Base-by-base conservation (phyloP, 192 early-diverging fungal species). In the Coemansia sp. region DNA sequence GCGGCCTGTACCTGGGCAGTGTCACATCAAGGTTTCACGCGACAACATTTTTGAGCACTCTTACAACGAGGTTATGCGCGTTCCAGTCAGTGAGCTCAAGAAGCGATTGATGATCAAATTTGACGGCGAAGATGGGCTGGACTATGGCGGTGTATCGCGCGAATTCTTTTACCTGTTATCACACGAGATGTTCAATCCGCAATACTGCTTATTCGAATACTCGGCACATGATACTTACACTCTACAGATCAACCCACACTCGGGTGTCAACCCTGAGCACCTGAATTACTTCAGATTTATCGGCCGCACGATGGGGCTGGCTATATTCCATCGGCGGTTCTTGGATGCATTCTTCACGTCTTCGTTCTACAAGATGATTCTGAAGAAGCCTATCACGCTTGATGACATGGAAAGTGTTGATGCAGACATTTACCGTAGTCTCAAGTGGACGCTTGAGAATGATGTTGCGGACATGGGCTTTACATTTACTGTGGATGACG, bases 181-280 rank as follows among this genome's bases (percentile, higher is more conserved):
- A 27, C 94, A 98, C 78, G 94, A 97, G 72, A 96, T 98, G 94
- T 98, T 98, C 82, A 95, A 98, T 76, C 96, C 96, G n/a, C 88
- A 92, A 78, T 91, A 89, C 80, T 90, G 93, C 67, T 85, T 98
- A 64, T 98, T 98, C 66, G 94, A 98, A 80, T 98, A 97, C 83
- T 95, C 94, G 55, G 94, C 94, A 4, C 94, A 96, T 84, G 95
- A 97, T 82, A 95, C 92, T 71, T 98, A 98, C 83, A 98, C 96
- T 46, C 86, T 98, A 52, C 95, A 98, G 75, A 95, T 98, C 77
- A 98, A 95, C 82, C 94, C 95, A 25, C 88, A 97, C 78, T 95
- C 93, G 9, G 89, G 84, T 53, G 88, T 98, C 64, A 96, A 98
- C 72, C 93, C 96, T 30, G 95, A 98, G 68, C 96, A 98, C 86